Evolutionary conservation across 2,329 filamentous ascomycete genomes (phyloP).

Genomic region (Colletotrichum costaricense): DNA sequence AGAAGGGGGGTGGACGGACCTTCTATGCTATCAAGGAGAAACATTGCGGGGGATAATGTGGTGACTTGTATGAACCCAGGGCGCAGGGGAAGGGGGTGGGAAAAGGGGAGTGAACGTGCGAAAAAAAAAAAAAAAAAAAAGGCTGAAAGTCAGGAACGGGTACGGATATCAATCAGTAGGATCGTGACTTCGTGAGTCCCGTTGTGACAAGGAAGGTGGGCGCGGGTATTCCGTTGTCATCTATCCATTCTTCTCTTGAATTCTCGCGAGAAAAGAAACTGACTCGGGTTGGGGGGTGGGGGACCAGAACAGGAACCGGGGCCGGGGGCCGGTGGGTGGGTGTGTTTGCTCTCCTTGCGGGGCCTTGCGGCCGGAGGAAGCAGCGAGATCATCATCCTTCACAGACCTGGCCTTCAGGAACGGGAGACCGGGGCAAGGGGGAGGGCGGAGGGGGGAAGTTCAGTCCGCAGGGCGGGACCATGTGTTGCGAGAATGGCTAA

Average conservation of each 20-base stretch:
- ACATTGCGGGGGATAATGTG: no score
- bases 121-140: no score
- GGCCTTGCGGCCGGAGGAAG: background rate
- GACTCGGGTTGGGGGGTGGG: background rate
- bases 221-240: background rate
- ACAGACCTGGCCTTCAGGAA: background rate
- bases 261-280: background rate
- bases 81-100: no score
- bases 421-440: no score
- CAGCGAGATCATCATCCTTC: background rate
- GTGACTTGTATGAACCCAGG: no score
- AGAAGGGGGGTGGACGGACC: background rate
- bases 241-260: background rate
- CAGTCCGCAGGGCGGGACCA: no score
- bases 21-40: background rate
- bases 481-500: background rate
- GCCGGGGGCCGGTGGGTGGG: no score
- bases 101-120: no score
- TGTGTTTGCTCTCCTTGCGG: background rate
- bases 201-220: background rate
- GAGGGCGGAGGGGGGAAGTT: no score
- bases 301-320: background rate
- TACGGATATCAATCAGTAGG: no score
- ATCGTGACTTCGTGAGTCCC: no score
- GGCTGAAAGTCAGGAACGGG: no score